Percentiles rank a stretch among this genome's conserved stretches.
phyloP scores from a whole-genome alignment of 2,329 filamentous ascomycete genomes.

The Aspergillus puulaauensis region DNA sequence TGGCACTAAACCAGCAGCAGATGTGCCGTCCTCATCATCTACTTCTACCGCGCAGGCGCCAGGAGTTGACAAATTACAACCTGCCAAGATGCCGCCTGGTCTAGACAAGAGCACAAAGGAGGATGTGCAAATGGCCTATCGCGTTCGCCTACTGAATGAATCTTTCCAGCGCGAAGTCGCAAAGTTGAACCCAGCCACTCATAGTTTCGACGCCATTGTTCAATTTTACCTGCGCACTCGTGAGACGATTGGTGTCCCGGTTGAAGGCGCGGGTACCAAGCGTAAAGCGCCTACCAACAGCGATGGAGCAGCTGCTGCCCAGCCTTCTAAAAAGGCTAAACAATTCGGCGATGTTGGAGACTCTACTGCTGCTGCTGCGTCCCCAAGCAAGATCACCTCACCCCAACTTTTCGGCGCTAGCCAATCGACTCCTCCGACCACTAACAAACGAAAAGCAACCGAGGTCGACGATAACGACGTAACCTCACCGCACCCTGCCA shows the following conservation, averaged over 20 bases:
- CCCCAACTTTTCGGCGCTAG: slow-evolving; percentile 21
- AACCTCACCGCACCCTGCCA: slow-evolving; percentile 7
- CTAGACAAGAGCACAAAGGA: slow-evolving; percentile 19
- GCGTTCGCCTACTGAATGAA: slow-evolving; percentile 35
- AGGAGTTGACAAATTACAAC: slow-evolving; percentile 17
- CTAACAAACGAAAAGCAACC: slow-evolving; percentile 21
- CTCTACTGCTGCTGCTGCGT: slow-evolving; percentile 4
- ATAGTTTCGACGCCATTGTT: slow-evolving; percentile 38
- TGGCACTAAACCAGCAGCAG: slow-evolving; percentile 4
- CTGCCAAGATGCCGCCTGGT: slow-evolving; percentile 17
- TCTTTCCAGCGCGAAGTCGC: slow-evolving; percentile 34
- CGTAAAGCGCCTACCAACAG: slow-evolving; percentile 27
- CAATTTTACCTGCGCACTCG: slow-evolving; percentile 40
- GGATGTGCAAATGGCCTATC: slow-evolving; percentile 25
- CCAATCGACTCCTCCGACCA: slow-evolving; percentile 5
- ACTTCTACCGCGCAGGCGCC: not conserved
- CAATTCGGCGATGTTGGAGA: slow-evolving; percentile 10
- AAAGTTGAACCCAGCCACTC: slow-evolving; percentile 28
- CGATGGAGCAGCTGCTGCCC: slow-evolving; percentile 13
- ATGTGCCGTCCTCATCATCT: slow-evolving; percentile 1
- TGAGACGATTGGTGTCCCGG: slow-evolving; percentile 36
- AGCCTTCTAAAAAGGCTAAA: slow-evolving; percentile 25
- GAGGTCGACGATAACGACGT: slow-evolving; percentile 18
- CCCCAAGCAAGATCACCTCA: slow-evolving; percentile 7
- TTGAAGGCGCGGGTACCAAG: slow-evolving; percentile 26